These are phyloP conservation scores for Cladophialophora yegresii DNA, from an alignment of 2,329 filamentous ascomycete genomes.

Conservation along the genomic window DNA sequence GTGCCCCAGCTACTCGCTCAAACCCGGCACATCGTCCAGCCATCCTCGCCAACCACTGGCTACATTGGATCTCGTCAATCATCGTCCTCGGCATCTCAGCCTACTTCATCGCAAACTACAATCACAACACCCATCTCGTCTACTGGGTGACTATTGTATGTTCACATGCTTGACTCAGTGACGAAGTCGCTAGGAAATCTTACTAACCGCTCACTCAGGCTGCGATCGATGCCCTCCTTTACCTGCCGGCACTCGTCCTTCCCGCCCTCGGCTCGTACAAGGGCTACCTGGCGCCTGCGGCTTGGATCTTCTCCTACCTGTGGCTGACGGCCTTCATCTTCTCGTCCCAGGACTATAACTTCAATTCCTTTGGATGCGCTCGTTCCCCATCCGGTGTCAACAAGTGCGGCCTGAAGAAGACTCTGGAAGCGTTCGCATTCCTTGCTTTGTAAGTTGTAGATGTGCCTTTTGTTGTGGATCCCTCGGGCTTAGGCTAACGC, in stretches of 20 bases:
- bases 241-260: background rate
- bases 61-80: constrained; percentile 15
- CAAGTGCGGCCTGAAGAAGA: background rate
- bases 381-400: background rate
- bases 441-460: background rate
- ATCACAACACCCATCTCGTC: background rate
- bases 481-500: background rate
- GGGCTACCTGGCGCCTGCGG: background rate
- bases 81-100: constrained; percentile 11
- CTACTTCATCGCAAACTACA: constrained; percentile 11
- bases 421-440: background rate
- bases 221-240: background rate
- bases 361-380: background rate
- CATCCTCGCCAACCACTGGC: constrained; percentile 10
- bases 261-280: background rate
- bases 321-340: background rate
- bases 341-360: background rate
- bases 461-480: background rate
- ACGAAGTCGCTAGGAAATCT: no score
- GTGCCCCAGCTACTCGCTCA: background rate
- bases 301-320: background rate
- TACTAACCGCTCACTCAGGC: background rate
- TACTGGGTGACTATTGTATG: background rate
- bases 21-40: background rate
- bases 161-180: background rate